Conservation (phyloP, 2,329 filamentous ascomycete species). For the Colletotrichum brevisporum region DNA sequence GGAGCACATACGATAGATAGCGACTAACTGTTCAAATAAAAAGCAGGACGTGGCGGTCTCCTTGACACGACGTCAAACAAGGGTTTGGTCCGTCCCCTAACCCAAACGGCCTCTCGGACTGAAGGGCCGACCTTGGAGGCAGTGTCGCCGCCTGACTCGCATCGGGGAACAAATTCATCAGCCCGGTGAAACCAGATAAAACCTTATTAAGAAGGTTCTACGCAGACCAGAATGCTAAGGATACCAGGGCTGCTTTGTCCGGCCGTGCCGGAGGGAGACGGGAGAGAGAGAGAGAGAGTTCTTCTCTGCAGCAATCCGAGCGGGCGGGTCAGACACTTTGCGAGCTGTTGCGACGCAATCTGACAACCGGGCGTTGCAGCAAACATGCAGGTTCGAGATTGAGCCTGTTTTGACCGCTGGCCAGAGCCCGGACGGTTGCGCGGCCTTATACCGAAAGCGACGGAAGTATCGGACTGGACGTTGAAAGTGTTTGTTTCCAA, state of each 20-base stretch:
- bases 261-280: too few species aligned
- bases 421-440: neutral
- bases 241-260: neutral
- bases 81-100: conserved; percentile 5
- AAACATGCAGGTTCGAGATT: neutral
- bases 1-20: too few species aligned
- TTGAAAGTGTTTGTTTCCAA: too few species aligned
- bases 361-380: neutral
- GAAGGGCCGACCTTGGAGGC: neutral
- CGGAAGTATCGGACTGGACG: too few species aligned
- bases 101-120: neutral
- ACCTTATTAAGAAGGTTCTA: neutral
- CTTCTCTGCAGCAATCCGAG: conserved; percentile 19
- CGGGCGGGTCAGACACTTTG: conserved; percentile 7
- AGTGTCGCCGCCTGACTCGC: conserved; percentile 7
- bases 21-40: too few species aligned
- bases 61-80: conserved; percentile 4
- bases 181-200: conserved; percentile 6
- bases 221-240: neutral
- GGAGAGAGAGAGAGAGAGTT: neutral
- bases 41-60: too few species aligned
- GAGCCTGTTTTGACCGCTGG: neutral
- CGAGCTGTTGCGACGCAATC: neutral
- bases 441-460: neutral
- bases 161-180: neutral